Base-by-base conservation (phyloP, 208 protist genomes). In the Trypanosoma congolense region DNA sequence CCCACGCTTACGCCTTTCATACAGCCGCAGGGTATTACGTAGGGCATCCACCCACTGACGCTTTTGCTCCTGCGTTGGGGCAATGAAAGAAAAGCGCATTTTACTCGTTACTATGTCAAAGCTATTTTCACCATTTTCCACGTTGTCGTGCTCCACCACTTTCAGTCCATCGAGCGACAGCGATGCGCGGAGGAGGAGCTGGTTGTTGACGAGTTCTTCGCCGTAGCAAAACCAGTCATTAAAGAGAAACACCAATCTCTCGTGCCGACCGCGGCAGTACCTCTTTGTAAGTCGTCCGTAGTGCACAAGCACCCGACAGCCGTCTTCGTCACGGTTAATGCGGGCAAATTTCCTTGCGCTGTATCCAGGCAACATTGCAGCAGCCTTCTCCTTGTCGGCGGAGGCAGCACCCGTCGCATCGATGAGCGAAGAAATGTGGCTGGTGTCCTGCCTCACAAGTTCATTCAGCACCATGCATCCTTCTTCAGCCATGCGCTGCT, bases 161-260 rank as follows among this genome's bases (percentile, higher is more conserved):
- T 68, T 65, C 40, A 89, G 48, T 2, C 30, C 47, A 10, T 72
- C 56, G 9, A 95, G 69, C 14, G 76, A 64, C 30, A 90, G 76
- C 9, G 73, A 72, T n/a, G 73, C 80, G n/a, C 80, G 68, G 41
- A 89, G 68, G 4, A 72, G 74, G 56, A 92, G 64, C 1, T 77
- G 72, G 6, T 79, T 77, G 50, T 65, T 81, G 46, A 61, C 61
- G n/a, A 76, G 57, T 59, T 92, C 87, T 57, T 92, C 81, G n/a
- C 67, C 80, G 57, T 88, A 92, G 60, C 80, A 88, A 31, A 90
- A 50, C 57, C 65, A 83, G 63, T 92, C 82, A 52, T 58, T 86
- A 69, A 95, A 95, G 46, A 92, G 61, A 53, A 95, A 85, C 51
- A 83, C 43, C 1, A 95, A 66, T 4, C 82, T 75, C 43, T 90